Evolutionary conservation across 768 basidiomycete genomes (phyloP).

Genomic region (Heimioporus sp.): DNA sequence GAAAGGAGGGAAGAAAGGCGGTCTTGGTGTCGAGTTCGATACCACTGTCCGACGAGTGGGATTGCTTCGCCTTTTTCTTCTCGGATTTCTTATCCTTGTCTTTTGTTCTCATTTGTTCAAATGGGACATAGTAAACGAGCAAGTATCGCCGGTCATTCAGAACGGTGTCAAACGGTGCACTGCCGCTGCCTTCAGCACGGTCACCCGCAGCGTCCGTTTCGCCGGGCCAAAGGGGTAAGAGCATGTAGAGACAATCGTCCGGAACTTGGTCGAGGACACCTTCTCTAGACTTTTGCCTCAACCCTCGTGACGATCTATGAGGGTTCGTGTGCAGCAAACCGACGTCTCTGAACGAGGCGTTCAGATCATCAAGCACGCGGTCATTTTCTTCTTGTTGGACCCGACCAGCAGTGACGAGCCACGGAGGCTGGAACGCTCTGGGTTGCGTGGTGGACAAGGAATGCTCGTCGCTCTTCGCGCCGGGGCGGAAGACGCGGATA

Average conservation of each 20-base stretch:
- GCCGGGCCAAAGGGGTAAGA: constrained; percentile 81
- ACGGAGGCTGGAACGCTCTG: constrained; percentile 46
- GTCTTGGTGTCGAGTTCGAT: constrained; percentile 38
- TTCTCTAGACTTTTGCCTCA: constrained; percentile 16
- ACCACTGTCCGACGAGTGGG: constrained; percentile 27
- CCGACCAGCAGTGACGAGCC: constrained; percentile 65
- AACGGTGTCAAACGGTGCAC: constrained; percentile 38
- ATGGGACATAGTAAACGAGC: constrained; percentile 76
- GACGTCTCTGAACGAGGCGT: constrained; percentile 77
- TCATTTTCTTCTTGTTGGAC: constrained; percentile 66
- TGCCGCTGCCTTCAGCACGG: constrained; percentile 20
- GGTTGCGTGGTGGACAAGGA: constrained; percentile 26
- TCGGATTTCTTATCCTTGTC: constrained; percentile 26
- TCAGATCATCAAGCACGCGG: constrained; percentile 65
- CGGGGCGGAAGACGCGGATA: constrained; percentile 19
- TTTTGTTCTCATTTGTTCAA: constrained; percentile 19
- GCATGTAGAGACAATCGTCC: constrained; percentile 73
- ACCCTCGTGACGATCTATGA: constrained; percentile 27
- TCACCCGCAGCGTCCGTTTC: constrained; percentile 55
- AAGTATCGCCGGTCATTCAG: constrained; percentile 63
- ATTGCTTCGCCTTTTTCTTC: constrained; percentile 32
- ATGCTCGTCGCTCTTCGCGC: constrained; percentile 21
- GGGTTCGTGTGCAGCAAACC: constrained; percentile 64
- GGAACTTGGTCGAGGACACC: constrained; percentile 63
- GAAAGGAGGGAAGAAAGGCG: constrained; percentile 62